A percentile compares a stretch with the other conserved stretches of the same genome.
These are phyloP conservation scores for Xanthoconium separans DNA, from an alignment of 1,284 basidiomycete genomes.

Conservation along the genomic window DNA sequence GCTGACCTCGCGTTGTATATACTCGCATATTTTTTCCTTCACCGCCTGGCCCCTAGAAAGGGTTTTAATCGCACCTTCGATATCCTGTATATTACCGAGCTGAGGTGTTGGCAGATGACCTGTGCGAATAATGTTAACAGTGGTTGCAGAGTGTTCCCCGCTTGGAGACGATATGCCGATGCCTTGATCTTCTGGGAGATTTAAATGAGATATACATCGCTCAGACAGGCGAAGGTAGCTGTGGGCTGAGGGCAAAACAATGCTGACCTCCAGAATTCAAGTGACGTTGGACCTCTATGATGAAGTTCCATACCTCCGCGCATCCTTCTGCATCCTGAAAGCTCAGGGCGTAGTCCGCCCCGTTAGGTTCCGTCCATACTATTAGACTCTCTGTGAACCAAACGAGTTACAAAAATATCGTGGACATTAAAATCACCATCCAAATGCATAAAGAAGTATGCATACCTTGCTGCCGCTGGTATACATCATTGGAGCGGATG, in stretches of 20 bases:
- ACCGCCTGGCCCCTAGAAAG: constrained; percentile 62
- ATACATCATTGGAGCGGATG: constrained; percentile 82
- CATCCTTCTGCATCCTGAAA: constrained; percentile 98
- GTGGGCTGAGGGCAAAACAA: constrained; percentile 14
- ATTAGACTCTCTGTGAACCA: constrained; percentile 83
- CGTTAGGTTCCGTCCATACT: constrained; percentile 97
- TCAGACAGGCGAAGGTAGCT: constrained; percentile 10
- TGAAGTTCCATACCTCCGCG: constrained; percentile 96
- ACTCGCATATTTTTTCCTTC: constrained; percentile 82
- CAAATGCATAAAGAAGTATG: constrained; percentile 14
- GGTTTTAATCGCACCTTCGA: constrained; percentile 73
- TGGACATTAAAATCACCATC: constrained; percentile 1
- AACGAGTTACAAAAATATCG: constrained; percentile 11
- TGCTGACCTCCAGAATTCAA: constrained; percentile 62
- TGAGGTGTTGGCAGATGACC: constrained; percentile 71
- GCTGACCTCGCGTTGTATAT: constrained; percentile 74
- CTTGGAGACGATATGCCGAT: constrained; percentile 58
- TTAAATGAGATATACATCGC: constrained; percentile 14
- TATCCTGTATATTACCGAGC: constrained; percentile 71
- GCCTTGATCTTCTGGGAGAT: constrained; percentile 43
- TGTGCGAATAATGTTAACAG: constrained; percentile 62
- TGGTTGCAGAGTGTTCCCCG: constrained; percentile 57
- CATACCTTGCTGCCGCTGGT: constrained; percentile 89
- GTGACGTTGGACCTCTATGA: constrained; percentile 90
- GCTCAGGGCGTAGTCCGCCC: constrained; percentile 93